These are phyloP conservation scores for Candida saitoana DNA, from an alignment of 805 yeast genomes.

Conservation along the genomic window DNA sequence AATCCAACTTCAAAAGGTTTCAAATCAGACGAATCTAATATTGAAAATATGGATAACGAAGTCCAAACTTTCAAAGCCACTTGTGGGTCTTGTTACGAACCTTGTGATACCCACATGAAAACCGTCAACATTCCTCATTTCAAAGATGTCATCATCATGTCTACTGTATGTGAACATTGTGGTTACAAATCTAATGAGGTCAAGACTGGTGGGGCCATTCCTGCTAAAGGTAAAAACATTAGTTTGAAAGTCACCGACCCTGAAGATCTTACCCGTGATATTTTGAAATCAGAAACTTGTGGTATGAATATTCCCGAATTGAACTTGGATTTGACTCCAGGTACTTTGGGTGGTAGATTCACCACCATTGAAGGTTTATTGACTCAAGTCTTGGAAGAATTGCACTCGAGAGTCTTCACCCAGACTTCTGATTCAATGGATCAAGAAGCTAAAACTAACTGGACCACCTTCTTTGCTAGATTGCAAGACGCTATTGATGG, in stretches of 20 bases:
- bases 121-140: slow-evolving; percentile 95
- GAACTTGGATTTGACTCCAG: slow-evolving; percentile 85
- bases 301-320: slow-evolving; percentile 82
- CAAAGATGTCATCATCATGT: slow-evolving; percentile 95
- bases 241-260: slow-evolving; percentile 76
- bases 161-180: slow-evolving; percentile 86
- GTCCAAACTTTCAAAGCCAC: slow-evolving; percentile 91
- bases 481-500: slow-evolving; percentile 81
- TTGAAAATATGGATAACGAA: slow-evolving; percentile 82
- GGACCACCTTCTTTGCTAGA: slow-evolving; percentile 74
- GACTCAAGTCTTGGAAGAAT: slow-evolving; percentile 84
- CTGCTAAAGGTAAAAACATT: slow-evolving; percentile 74
- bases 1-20: slow-evolving; percentile 53
- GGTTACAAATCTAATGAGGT: slow-evolving; percentile 97
- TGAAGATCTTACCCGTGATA: slow-evolving; percentile 91
- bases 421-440: slow-evolving; percentile 93
- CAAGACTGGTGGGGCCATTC: slow-evolving; percentile 96
- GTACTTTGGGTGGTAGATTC: slow-evolving; percentile 96
- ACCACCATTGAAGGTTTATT: slow-evolving; percentile 94
- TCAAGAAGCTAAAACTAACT: slow-evolving; percentile 65
- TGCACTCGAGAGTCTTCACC: slow-evolving; percentile 77
- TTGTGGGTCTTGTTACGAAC: slow-evolving; percentile 82
- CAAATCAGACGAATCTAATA: slow-evolving; percentile 66
- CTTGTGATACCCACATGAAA: slow-evolving; percentile 94
- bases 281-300: slow-evolving; percentile 92